Percentiles rank a stretch among this genome's conserved stretches.
Evolutionary conservation across 441 rosid genomes (phyloP).

Genomic region (Pelargonium myrrhifolium): DNA sequence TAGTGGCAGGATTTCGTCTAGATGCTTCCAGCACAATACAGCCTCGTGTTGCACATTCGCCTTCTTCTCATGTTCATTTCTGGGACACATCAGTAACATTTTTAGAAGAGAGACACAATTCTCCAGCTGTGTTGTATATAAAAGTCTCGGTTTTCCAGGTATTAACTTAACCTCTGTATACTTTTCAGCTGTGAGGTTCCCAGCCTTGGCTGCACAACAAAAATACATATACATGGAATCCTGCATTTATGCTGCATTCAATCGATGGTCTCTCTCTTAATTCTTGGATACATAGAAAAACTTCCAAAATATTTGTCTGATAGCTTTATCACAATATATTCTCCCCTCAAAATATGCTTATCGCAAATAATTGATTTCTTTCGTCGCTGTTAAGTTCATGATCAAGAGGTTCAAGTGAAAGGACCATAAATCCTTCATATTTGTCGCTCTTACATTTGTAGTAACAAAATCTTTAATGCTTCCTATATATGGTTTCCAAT

Average conservation of each 20-base stretch:
- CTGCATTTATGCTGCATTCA: not conserved
- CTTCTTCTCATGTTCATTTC: slow-evolving; percentile 48
- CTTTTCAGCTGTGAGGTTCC: not conserved
- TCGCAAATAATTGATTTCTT: too few species aligned
- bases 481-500: not conserved
- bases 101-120: slow-evolving; percentile 63
- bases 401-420: too few species aligned
- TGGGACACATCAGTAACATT: slow-evolving; percentile 53
- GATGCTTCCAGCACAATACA: slow-evolving; percentile 74
- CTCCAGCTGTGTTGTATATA: slow-evolving; percentile 61
- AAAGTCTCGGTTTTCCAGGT: slow-evolving; percentile 88
- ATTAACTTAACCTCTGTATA: slow-evolving; percentile 13
- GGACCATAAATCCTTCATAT: too few species aligned
- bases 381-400: too few species aligned
- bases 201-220: not conserved
- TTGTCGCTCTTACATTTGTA: too few species aligned
- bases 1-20: slow-evolving; percentile 66
- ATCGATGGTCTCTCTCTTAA: not conserved
- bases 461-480: too few species aligned
- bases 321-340: not conserved
- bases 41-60: slow-evolving; percentile 71
- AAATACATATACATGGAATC: too few species aligned
- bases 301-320: not conserved
- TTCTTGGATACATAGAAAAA: not conserved
- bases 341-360: too few species aligned